Conservation (phyloP, 164 flowering plant species). For the Euptelea pleiosperma region DNA sequence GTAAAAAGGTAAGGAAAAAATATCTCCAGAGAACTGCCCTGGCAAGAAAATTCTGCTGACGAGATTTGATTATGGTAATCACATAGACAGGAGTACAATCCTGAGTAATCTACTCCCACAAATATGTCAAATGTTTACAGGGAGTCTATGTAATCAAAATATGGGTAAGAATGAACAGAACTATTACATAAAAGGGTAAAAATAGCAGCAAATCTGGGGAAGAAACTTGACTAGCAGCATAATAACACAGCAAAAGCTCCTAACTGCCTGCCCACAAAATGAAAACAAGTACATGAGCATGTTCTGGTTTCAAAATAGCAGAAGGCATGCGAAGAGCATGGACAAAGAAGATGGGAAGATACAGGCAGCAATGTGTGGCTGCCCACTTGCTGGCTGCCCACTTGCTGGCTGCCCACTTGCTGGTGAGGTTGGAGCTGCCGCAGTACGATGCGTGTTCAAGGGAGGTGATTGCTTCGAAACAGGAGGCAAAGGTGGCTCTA, state of each 20-base stretch:
- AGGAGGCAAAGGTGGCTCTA: constrained; percentile 65
- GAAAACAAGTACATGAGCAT: neutral
- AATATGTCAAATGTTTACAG: constrained; percentile 5
- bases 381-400: too few species aligned
- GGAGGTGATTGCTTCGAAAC: constrained; percentile 25
- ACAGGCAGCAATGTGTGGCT: constrained; percentile 26
- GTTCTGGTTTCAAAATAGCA: constrained; percentile 25
- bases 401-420: too few species aligned
- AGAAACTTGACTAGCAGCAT: constrained; percentile 8
- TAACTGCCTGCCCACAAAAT: constrained; percentile 7
- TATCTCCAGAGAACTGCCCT: too few species aligned
- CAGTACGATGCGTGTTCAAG: neutral
- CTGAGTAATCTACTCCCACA: constrained; percentile 1
- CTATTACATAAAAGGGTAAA: constrained; percentile 6
- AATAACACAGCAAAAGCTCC: constrained; percentile 12
- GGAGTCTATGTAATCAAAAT: constrained; percentile 2
- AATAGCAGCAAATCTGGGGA: neutral
- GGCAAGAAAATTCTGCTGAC: too few species aligned
- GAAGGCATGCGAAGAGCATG: constrained; percentile 27
- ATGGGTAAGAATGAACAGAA: constrained; percentile 18
- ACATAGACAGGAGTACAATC: neutral
- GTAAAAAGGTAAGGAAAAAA: too few species aligned
- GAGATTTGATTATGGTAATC: too few species aligned
- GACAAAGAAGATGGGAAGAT: constrained; percentile 25
- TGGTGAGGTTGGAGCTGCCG: constrained; percentile 29